Base-by-base conservation (phyloP, 768 basidiomycete species). In the Kwoniella sp. region DNA sequence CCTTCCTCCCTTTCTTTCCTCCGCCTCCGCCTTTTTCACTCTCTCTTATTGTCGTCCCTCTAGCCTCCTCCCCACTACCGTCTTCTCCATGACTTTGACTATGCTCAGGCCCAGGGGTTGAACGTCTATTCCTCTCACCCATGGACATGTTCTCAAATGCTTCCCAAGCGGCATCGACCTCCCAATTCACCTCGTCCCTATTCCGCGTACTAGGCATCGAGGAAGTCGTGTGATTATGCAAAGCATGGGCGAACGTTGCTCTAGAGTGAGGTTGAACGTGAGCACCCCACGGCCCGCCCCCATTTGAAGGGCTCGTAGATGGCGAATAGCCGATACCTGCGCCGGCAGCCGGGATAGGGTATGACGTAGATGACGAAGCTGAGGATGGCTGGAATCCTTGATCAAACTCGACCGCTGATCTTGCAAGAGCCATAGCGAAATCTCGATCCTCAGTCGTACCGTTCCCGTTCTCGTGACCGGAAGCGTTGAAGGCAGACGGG, bases 161-260 rank as follows among this genome's bases (percentile, higher is more conserved):
- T 22, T 64, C 63, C 77, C 77, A 77, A 8, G 70, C 72, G 17
- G 70, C 67, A 15, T 74, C 73, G 27, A 73, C 67, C 53, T 77
- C 72, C 62, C 63, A 62, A 56, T 77, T 73, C 10, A 66, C 47
- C 50, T 73, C 72, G 9, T 55, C 30, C 24, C 40, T 53, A 19
- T 26, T 36, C 12, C 62, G 46, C 26, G 50, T 27, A 0, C 48
- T 22, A 12, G 58, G 63, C 13, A 57, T 55, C 15, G 67, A 54
- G n/a, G 68, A 69, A 10, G 58, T 48, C 9, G 68, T 58, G 29
- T 65, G 70, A 22, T 53, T 48, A 53, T 68, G 55, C 54, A 68
- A 48, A 6, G 69, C 67, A 33, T 58, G 59, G 2, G 70, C 70
- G 33, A 71, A 71, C 1, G 67, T 58, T 1, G 70, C 60, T 53